phyloP scores from a whole-genome alignment of 2,329 filamentous ascomycete species.

The Penicillium rolfsii region DNA sequence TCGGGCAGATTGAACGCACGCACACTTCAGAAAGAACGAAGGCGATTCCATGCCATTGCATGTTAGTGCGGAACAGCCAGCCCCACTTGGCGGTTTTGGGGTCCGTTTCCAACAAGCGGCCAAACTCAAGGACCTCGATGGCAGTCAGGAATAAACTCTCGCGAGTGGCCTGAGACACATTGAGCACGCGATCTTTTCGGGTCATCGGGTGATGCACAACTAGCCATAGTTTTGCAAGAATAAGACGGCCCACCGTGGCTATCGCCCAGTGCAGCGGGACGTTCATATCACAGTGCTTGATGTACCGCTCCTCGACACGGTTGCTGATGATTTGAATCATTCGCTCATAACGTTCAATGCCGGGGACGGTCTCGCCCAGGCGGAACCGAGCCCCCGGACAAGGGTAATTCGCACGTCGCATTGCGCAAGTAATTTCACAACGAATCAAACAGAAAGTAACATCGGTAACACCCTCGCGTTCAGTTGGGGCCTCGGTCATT shows the following conservation, averaged over 20 bases:
- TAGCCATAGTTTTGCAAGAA: slow-evolving; percentile 78
- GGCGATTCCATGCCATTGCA: slow-evolving; percentile 68
- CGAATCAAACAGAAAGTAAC: slow-evolving; percentile 57
- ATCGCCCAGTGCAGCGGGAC: slow-evolving; percentile 68
- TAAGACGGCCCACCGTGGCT: slow-evolving; percentile 68
- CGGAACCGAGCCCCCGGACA: slow-evolving; percentile 36
- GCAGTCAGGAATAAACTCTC: slow-evolving; percentile 72
- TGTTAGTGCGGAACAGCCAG: slow-evolving; percentile 67
- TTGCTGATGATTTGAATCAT: slow-evolving; percentile 58
- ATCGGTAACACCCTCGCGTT: slow-evolving; percentile 58
- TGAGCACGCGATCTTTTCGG: slow-evolving; percentile 58
- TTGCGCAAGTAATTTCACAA: slow-evolving; percentile 54
- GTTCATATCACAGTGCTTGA: slow-evolving; percentile 55
- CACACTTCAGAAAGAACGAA: slow-evolving; percentile 65
- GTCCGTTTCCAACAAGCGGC: slow-evolving; percentile 67
- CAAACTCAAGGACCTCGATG: slow-evolving; percentile 75
- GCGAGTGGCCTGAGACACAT: slow-evolving; percentile 64
- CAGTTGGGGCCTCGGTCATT: slow-evolving; percentile 52
- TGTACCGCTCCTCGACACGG: slow-evolving; percentile 59
- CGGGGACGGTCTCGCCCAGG: slow-evolving; percentile 18
- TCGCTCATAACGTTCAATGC: slow-evolving; percentile 44
- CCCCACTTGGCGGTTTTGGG: slow-evolving; percentile 64
- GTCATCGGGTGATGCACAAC: slow-evolving; percentile 75
- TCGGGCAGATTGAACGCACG: slow-evolving; percentile 58
- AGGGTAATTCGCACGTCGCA: slow-evolving; percentile 45